These are phyloP conservation scores for Geotrichum histeridarum DNA, from an alignment of 1,139 yeast species.

Conservation along the genomic window DNA sequence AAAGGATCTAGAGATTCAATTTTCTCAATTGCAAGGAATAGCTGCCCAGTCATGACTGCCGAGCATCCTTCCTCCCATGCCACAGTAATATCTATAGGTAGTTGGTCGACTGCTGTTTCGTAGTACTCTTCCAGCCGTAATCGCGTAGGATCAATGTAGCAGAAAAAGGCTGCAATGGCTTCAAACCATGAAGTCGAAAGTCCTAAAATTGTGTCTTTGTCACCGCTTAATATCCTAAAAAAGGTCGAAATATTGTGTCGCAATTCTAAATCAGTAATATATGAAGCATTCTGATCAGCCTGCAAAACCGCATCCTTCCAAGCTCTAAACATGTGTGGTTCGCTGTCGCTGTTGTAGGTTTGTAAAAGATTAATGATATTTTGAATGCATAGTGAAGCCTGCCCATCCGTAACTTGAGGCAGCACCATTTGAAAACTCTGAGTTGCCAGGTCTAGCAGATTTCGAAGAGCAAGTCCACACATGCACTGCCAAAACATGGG, in stretches of 20 bases:
- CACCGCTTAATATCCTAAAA: conserved; percentile 43
- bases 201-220: conserved; percentile 47
- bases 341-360: conserved; percentile 23
- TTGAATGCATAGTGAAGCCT: conserved; percentile 22
- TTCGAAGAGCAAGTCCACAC: conserved; percentile 56
- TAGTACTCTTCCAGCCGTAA: conserved; percentile 45
- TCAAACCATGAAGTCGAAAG: conserved; percentile 67
- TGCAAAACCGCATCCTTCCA: conserved; percentile 27
- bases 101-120: conserved; percentile 33
- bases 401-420: conserved; percentile 17
- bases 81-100: conserved; percentile 40
- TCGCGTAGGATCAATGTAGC: conserved; percentile 56
- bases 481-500: conserved; percentile 62
- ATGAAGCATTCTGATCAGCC: conserved; percentile 18
- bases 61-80: conserved; percentile 61
- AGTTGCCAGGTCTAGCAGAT: conserved; percentile 51
- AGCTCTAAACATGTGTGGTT: conserved; percentile 23
- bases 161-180: conserved; percentile 53
- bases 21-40: conserved; percentile 54
- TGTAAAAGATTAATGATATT: conserved; percentile 23
- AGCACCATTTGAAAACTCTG: conserved; percentile 21
- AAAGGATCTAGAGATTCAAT: conserved; percentile 61
- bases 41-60: conserved; percentile 54
- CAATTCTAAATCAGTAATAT: conserved; percentile 10
- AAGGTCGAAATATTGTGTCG: conserved; percentile 22